These are phyloP conservation scores for Yarrowia osloensis DNA, from an alignment of 805 yeast genomes.

Conservation along the genomic window DNA sequence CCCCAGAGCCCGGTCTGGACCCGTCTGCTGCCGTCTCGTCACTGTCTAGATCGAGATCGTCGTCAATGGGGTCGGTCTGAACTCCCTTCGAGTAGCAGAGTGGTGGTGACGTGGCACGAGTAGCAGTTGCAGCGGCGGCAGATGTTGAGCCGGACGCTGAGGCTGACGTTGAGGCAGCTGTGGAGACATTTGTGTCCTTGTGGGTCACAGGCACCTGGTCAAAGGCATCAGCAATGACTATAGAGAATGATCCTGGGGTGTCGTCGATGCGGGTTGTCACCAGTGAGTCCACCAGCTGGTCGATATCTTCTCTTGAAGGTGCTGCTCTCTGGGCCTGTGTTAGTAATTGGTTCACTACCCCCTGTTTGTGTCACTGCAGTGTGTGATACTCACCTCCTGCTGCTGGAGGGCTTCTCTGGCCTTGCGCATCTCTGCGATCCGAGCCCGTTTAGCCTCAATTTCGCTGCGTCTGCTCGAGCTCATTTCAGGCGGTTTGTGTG, in stretches of 20 bases:
- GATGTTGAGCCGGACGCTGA: background rate
- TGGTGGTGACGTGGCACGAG: background rate
- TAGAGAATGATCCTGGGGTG: conserved; percentile 1
- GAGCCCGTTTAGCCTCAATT: conserved; percentile 56
- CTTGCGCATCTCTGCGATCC: conserved; percentile 54
- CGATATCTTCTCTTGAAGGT: conserved; percentile 34
- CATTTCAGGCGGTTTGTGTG: background rate
- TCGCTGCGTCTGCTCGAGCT: conserved; percentile 44
- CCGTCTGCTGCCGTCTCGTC: conserved; percentile 1
- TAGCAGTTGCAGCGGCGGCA: background rate
- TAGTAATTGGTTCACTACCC: background rate
- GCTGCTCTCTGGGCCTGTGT: conserved; percentile 10
- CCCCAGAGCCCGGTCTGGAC: background rate
- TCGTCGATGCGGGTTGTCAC: conserved; percentile 28
- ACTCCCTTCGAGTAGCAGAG: conserved; percentile 21
- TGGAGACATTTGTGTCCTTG: background rate
- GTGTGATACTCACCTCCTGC: conserved; percentile 1
- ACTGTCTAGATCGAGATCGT: background rate
- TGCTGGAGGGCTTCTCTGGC: conserved; percentile 44
- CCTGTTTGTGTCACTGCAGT: background rate
- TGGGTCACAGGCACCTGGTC: background rate
- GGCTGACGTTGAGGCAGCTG: background rate
- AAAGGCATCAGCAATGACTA: conserved; percentile 19
- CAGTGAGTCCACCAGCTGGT: conserved; percentile 39
- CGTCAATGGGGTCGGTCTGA: conserved; percentile 11